These are phyloP conservation scores for Sphaerostilbella broomeana DNA, from an alignment of 2,329 filamentous ascomycete species.

Conservation along the genomic window DNA sequence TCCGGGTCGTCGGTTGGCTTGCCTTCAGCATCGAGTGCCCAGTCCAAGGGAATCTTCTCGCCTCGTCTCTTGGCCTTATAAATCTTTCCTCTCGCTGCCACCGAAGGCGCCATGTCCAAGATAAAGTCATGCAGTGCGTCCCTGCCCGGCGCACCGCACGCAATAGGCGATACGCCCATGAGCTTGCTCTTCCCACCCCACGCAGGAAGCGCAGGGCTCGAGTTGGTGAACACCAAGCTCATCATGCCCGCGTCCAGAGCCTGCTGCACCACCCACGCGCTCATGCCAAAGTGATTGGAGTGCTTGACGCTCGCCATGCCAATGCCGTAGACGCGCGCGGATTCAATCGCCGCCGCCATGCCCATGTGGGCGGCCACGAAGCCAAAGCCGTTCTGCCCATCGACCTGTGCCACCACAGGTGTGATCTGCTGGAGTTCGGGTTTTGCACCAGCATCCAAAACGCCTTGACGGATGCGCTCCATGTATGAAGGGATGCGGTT, in stretches of 20 bases:
- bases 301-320: slow-evolving; percentile 70
- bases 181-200: slow-evolving; percentile 64
- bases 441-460: slow-evolving; percentile 54
- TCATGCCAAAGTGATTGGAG: slow-evolving; percentile 81
- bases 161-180: slow-evolving; percentile 67
- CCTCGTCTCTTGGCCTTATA: slow-evolving; percentile 62
- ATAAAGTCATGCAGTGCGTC: slow-evolving; percentile 53
- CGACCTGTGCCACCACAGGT: slow-evolving; percentile 62
- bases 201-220: slow-evolving; percentile 63
- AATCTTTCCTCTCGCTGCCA: slow-evolving; percentile 66
- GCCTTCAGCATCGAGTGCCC: slow-evolving; percentile 69
- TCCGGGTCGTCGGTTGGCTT: slow-evolving; percentile 64
- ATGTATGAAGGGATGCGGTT: slow-evolving; percentile 76
- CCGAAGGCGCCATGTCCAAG: slow-evolving; percentile 65
- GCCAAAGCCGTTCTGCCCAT: slow-evolving; percentile 66
- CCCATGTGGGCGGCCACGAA: slow-evolving; percentile 62
- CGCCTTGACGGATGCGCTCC: slow-evolving; percentile 61
- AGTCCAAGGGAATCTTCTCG: slow-evolving; percentile 63
- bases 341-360: slow-evolving; percentile 61
- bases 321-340: slow-evolving; percentile 60
- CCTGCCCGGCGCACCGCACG: slow-evolving; percentile 65
- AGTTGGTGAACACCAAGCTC: slow-evolving; percentile 65
- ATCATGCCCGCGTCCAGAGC: slow-evolving; percentile 67
- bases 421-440: slow-evolving; percentile 58
- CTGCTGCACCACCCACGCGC: slow-evolving; percentile 72